Evolutionary conservation across 768 basidiomycete species (phyloP), one percentile per base, ranked within the genome.

Genomic region (Antrodiella citrinella): DNA sequence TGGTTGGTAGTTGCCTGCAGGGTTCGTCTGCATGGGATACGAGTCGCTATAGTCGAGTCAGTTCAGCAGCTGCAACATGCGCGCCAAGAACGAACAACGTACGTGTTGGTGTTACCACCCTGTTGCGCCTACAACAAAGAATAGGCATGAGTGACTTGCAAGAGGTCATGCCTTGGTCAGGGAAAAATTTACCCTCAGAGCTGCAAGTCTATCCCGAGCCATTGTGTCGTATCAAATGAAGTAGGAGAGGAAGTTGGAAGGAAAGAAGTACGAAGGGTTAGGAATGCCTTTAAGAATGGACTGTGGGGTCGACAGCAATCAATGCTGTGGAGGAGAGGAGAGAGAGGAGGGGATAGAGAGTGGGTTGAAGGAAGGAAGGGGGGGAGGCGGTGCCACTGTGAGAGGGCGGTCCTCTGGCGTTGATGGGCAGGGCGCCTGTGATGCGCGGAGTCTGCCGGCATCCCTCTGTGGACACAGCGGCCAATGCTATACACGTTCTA

Each of bases 151-250:
- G 13, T 15, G 26, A 24, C 26, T 21, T 35, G 10, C 3, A 40
- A 42, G 44, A 50, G n/a, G 47, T 47, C 40, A 42, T 20, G 23
- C 45, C 21, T 48, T 26, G 24, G 54, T 40, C 56, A 26, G 47
- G n/a, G 45, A n/a, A 26, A 12, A 26, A 65, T 81, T 51, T 52
- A 88, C 87, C 71, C 88, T 80, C 81, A 87, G 80, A 55, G 85
- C 87, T 60, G 88, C 91, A 57, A 94, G 78, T 76, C 91, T 81
- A 72, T 94, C 91, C 79, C 91, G 82, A 57, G 91, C 88, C 83
- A 90, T 86, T 59, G 67, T 56, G 51, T 46, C 51, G 57, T 53
- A 54, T 61, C 54, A 64, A 53, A 57, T 52, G 51, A 41, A 30
- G 46, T 39, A n/a, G 50, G 49, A 24, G 39, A 45, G 18, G 53